Evolutionary conservation across 768 basidiomycete species (phyloP).

Genomic region (Agrocybe praecox): DNA sequence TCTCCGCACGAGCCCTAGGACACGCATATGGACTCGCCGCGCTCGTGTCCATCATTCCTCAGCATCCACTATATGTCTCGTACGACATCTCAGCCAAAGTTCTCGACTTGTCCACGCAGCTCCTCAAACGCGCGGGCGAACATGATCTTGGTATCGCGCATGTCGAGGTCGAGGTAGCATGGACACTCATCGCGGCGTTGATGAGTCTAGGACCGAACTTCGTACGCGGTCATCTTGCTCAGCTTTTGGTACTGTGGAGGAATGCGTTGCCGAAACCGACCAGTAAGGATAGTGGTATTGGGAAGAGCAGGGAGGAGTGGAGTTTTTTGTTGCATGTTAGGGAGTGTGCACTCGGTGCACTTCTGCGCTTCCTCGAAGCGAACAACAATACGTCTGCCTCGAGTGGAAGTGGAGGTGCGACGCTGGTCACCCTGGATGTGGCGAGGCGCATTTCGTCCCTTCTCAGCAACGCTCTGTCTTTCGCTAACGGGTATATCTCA

Average conservation of each 20-base stretch:
- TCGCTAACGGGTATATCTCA: conserved; percentile 81
- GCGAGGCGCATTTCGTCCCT: conserved; percentile 86
- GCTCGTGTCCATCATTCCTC: conserved; percentile 82
- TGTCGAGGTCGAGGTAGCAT: conserved; percentile 90
- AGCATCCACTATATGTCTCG: conserved; percentile 90
- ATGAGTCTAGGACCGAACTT: conserved; percentile 95
- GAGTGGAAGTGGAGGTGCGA: conserved; percentile 22
- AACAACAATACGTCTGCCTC: conserved; percentile 39
- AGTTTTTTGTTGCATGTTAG: conserved; percentile 88
- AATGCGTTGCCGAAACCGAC: conserved; percentile 97
- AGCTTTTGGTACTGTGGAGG: conserved; percentile 93
- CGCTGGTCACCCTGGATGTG: conserved; percentile 88
- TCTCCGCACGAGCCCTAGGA: conserved; percentile 74
- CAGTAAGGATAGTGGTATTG: conserved; percentile 74
- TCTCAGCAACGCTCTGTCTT: conserved; percentile 87
- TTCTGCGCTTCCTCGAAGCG: conserved; percentile 84
- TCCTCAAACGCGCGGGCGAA: conserved; percentile 89
- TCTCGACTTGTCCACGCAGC: conserved; percentile 86
- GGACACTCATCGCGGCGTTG: conserved; percentile 88
- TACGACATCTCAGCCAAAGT: conserved; percentile 92
- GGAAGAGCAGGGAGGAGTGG: conserved; percentile 81
- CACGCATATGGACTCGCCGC: conserved; percentile 91
- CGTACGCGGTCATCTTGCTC: conserved; percentile 90
- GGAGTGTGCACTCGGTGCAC: conserved; percentile 87
- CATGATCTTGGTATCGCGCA: conserved; percentile 84